phyloP scores from a whole-genome alignment of 1,284 basidiomycete genomes.

The Gomphus sp. region DNA sequence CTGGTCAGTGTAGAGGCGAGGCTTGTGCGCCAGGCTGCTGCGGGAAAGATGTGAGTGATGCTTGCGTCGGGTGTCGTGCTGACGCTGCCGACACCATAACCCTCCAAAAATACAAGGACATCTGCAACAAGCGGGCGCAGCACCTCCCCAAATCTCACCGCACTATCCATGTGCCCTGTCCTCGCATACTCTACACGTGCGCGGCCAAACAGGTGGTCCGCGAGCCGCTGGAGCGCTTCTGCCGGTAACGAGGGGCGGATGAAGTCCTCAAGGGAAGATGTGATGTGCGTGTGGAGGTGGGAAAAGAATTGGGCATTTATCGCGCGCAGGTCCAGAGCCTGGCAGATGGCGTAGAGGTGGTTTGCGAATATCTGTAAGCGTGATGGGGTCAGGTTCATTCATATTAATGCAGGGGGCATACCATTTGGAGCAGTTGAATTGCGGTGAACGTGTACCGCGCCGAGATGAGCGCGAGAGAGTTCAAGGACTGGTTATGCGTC shows the following conservation, averaged over 20 bases:
- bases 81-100: neutral
- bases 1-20: slow-evolving; percentile 14
- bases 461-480: slow-evolving; percentile 22
- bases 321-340: slow-evolving; percentile 26
- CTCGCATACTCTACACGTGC: neutral
- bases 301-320: slow-evolving; percentile 15
- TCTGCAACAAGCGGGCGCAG: slow-evolving; percentile 4
- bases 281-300: neutral
- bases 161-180: neutral
- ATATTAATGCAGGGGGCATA: neutral
- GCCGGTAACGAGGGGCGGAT: neutral
- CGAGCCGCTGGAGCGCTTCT: neutral
- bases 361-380: slow-evolving; percentile 19
- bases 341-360: slow-evolving; percentile 23
- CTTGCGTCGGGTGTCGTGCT: neutral
- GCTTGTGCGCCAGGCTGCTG: slow-evolving; percentile 18
- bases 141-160: neutral
- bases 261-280: neutral
- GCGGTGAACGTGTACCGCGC: slow-evolving; percentile 25
- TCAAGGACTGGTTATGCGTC: slow-evolving; percentile 25
- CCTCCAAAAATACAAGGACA: neutral
- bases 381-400: neutral
- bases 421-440: slow-evolving; percentile 24
- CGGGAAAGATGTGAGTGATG: neutral
- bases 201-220: neutral